Percentiles rank a stretch among this genome's conserved stretches.
Evolutionary conservation across 768 basidiomycete genomes (phyloP).

Genomic region (Pholiota conissans): DNA sequence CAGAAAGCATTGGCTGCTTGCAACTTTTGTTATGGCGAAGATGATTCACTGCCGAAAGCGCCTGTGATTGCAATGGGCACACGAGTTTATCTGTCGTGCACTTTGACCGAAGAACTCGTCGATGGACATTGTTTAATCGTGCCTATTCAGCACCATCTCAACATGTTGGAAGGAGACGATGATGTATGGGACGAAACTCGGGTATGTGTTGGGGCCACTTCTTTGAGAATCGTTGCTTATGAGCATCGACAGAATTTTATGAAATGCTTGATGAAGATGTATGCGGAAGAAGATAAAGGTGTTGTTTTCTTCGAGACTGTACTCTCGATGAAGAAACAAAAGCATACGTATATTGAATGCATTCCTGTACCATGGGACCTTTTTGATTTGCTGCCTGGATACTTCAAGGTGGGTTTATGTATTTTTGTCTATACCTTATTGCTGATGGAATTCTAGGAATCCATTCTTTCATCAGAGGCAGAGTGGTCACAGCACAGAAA

Average conservation of each 20-base stretch:
- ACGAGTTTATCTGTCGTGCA: constrained; percentile 88
- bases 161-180: constrained; percentile 91
- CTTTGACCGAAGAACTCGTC: constrained; percentile 83
- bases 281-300: constrained; percentile 88
- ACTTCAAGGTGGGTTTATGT: constrained; percentile 71
- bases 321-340: constrained; percentile 80
- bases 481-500: constrained; percentile 99
- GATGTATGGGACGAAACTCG: constrained; percentile 98
- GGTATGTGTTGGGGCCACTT: constrained; percentile 40
- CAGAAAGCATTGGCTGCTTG: constrained; percentile 88
- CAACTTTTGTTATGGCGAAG: constrained; percentile 89
- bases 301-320: constrained; percentile 97
- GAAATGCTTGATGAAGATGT: constrained; percentile 97
- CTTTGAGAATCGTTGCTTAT: background rate
- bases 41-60: constrained; percentile 85
- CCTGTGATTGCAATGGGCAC: constrained; percentile 91
- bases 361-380: constrained; percentile 89
- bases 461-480: constrained; percentile 86
- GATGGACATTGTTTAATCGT: constrained; percentile 94
- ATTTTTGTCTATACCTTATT: background rate
- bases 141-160: constrained; percentile 91
- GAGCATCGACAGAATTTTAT: constrained; percentile 55
- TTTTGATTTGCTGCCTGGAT: constrained; percentile 86
- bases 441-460: constrained; percentile 58
- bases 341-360: constrained; percentile 92